These are phyloP conservation scores for Malassezia vespertilionis DNA, from an alignment of 1,284 basidiomycete genomes.

Conservation along the genomic window DNA sequence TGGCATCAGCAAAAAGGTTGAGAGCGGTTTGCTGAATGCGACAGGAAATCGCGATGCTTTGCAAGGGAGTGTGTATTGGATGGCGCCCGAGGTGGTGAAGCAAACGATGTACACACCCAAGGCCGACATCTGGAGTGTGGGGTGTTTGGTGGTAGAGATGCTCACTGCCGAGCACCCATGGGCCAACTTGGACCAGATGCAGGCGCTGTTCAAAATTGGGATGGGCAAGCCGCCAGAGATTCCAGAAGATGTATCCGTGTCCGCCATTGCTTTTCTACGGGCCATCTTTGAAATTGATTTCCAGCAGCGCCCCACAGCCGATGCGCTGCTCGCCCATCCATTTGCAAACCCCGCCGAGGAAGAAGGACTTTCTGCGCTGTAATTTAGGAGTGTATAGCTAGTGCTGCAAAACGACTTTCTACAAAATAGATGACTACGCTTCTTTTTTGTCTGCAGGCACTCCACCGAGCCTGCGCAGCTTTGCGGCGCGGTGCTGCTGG, in stretches of 20 bases:
- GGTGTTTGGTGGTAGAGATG: conserved; percentile 97
- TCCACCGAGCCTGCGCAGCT: not conserved
- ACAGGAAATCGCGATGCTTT: conserved; percentile 4
- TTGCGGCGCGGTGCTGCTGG: conserved; percentile 4
- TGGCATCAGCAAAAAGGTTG: conserved; percentile 95
- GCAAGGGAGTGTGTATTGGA: conserved; percentile 21
- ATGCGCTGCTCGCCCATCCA: conserved; percentile 31
- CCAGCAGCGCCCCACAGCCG: conserved; percentile 31
- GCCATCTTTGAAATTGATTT: conserved; percentile 41
- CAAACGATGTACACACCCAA: conserved; percentile 86
- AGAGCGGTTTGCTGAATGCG: conserved; percentile 54
- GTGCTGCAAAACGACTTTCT: too few species aligned
- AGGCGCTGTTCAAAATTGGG: conserved; percentile 45
- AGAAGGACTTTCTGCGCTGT: not conserved
- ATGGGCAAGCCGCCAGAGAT: conserved; percentile 25
- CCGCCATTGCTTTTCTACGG: conserved; percentile 33
- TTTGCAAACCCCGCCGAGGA: conserved; percentile 19
- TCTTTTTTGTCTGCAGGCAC: conserved; percentile 1
- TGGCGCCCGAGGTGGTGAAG: conserved; percentile 74
- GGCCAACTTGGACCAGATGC: conserved; percentile 93
- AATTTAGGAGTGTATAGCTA: not conserved
- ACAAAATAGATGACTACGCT: too few species aligned
- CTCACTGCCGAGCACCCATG: conserved; percentile 92
- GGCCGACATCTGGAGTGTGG: conserved; percentile 97
- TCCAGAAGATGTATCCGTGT: conserved; percentile 37